Percentiles rank a stretch among this genome's conserved stretches.
phyloP scores from a whole-genome alignment of 179 eudicot species.

The Amaranthus tricolor region DNA sequence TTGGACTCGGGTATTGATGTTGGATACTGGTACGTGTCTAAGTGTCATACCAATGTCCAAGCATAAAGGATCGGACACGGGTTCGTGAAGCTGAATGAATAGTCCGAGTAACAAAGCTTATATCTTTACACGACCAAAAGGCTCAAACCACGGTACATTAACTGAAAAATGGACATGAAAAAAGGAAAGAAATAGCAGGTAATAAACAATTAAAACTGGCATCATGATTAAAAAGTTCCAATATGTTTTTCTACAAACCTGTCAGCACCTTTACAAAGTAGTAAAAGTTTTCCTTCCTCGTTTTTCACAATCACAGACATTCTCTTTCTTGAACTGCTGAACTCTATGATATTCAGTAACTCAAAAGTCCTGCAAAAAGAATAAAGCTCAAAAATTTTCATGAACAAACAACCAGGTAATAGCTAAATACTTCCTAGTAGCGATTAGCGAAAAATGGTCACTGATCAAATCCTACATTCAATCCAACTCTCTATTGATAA shows the following conservation, averaged over 20 bases:
- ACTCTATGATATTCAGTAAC: conserved; percentile 52
- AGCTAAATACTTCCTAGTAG: neutral
- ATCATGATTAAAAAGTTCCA: neutral
- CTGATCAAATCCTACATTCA: neutral
- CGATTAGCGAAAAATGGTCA: neutral
- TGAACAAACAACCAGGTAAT: neutral
- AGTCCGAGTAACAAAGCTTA: too few species aligned
- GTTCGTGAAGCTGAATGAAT: too few species aligned
- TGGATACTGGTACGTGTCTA: too few species aligned
- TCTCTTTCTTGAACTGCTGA: conserved; percentile 62
- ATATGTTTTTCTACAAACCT: conserved; percentile 35
- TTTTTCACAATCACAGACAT: conserved; percentile 61
- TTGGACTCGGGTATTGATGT: too few species aligned
- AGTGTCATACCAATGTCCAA: too few species aligned
- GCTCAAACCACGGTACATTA: neutral
- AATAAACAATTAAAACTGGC: neutral
- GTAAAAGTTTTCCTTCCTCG: conserved; percentile 48
- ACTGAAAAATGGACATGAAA: neutral
- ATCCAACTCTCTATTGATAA: neutral
- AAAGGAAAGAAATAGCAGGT: neutral
- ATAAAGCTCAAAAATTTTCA: neutral
- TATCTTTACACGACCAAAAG: neutral
- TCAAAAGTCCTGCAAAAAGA: conserved; percentile 41
- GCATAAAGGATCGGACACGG: too few species aligned
- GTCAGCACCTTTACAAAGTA: conserved; percentile 76